Evolutionary conservation across 2,329 filamentous ascomycete species (phyloP), one percentile per base, ranked within the genome.

Genomic region (Paecilomyces sp.): DNA sequence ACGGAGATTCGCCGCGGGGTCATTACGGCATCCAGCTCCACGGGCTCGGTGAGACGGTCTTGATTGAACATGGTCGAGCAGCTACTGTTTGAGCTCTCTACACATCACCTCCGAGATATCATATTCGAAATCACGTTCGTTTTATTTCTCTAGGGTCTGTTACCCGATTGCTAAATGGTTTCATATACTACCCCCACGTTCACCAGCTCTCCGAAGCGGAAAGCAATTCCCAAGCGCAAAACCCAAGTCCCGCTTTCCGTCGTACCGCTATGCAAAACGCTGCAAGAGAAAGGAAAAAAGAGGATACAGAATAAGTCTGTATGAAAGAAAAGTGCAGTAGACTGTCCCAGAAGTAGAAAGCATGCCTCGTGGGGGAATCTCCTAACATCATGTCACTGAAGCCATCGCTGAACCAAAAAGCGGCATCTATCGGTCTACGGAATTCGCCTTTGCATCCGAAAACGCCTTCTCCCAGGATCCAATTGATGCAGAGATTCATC

Each of bases 401-500:
- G 50, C 50, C 50, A 53, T 53, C 50, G 25, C 50, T 53, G 22
- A 30, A 47, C 41, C 28, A 30, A 30, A 53, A 53, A 53, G 15
- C 22, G 51, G 51, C 51, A 53, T 53, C 51, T 53, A 53, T 53
- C 22, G 51, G 51, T 53, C 51, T 53, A 53, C 22, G 22, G 13
- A 53, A 25, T 9, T 47, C 41, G n/a, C 51, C 51, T 53, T 53
- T 25, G 22, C 24, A 57, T 67, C 60, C 66, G 63, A 65, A 62
- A 70, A 69, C 64, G 68, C 67, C 67, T 61, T 60, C 65, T 60
- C n/a, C 52, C 58, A 60, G 61, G 67, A 62, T 61, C 64, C 64
- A 67, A 60, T 62, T 34, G 66, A 56, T 55, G 54, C 56, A 52
- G 58, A 56, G 41, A 47, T n/a, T 67, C 61, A 67, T 67, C 82